Conservation (phyloP, 1,284 basidiomycete genomes). For the Paramarasmius palmivorus region DNA sequence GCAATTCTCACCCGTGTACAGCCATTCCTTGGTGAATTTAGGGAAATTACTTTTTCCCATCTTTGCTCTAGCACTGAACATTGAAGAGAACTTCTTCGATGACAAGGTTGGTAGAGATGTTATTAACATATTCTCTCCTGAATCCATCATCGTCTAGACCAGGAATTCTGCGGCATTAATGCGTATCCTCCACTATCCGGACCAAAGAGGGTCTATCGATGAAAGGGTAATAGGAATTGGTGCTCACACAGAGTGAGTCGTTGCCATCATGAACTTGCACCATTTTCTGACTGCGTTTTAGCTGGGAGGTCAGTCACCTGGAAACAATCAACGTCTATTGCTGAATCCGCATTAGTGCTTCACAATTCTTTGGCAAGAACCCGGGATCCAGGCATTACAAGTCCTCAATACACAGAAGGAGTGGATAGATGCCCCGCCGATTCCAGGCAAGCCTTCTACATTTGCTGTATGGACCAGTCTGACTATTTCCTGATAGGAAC, state of each 20-base stretch:
- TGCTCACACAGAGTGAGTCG: constrained; percentile 71
- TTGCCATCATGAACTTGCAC: not conserved
- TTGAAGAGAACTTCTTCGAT: constrained; percentile 77
- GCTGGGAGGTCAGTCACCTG: constrained; percentile 51
- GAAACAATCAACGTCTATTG: not conserved
- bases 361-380: constrained; percentile 72
- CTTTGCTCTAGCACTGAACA: constrained; percentile 79
- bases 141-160: constrained; percentile 37
- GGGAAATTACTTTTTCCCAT: constrained; percentile 79
- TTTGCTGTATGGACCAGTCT: not conserved
- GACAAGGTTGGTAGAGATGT: constrained; percentile 59
- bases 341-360: constrained; percentile 51
- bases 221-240: constrained; percentile 79
- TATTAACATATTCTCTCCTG: not conserved
- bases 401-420: constrained; percentile 63
- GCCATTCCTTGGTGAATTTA: constrained; percentile 46
- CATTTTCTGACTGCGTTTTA: constrained; percentile 21
- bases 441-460: constrained; percentile 36
- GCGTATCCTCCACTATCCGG: constrained; percentile 77
- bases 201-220: constrained; percentile 63
- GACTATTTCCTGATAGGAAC: constrained; percentile 26
- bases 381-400: constrained; percentile 64
- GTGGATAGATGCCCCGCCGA: constrained; percentile 68
- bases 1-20: constrained; percentile 16
- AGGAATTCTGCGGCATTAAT: constrained; percentile 70